A percentile compares a stretch with the other conserved stretches of the same genome.
Conservation (phyloP, 257 asterid species). For the Rubia yunnanensis region DNA sequence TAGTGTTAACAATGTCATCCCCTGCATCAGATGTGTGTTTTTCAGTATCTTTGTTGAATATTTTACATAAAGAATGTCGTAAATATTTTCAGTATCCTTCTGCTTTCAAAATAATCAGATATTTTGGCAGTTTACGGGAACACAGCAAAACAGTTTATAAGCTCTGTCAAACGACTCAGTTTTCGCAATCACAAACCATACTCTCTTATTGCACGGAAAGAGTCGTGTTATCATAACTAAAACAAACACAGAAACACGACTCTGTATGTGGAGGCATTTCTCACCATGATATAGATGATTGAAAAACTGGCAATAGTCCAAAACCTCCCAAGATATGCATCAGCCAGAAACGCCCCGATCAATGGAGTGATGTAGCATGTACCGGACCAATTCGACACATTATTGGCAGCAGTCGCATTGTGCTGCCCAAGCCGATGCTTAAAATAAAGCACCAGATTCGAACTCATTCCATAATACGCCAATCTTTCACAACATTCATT, state of each 20-base stretch:
- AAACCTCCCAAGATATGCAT: slow-evolving; percentile 65
- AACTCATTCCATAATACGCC: slow-evolving; percentile 74
- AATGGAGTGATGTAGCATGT: slow-evolving; percentile 66
- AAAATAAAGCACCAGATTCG: slow-evolving; percentile 44
- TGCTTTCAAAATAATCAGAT: too few species aligned
- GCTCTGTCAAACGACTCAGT: too few species aligned
- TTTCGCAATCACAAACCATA: background rate
- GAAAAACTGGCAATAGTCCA: slow-evolving; percentile 70
- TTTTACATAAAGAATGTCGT: background rate
- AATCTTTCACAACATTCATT: slow-evolving; percentile 64
- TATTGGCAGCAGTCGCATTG: slow-evolving; percentile 47
- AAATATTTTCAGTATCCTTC: too few species aligned
- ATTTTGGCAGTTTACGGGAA: too few species aligned
- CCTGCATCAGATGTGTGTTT: slow-evolving; percentile 21
- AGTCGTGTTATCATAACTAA: background rate
- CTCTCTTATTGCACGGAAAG: too few species aligned
- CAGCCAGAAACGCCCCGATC: slow-evolving; percentile 68
- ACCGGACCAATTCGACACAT: slow-evolving; percentile 62
- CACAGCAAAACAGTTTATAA: too few species aligned
- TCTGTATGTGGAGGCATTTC: slow-evolving; percentile 8
- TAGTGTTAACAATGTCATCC: slow-evolving; percentile 56
- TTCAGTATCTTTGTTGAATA: background rate
- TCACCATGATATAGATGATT: slow-evolving; percentile 52
- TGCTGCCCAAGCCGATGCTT: slow-evolving; percentile 43
- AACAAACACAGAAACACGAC: background rate